A percentile compares a stretch with the other conserved stretches of the same genome.
Conservation (phyloP, 2,329 filamentous ascomycete species). For the Cercospora sesami region DNA sequence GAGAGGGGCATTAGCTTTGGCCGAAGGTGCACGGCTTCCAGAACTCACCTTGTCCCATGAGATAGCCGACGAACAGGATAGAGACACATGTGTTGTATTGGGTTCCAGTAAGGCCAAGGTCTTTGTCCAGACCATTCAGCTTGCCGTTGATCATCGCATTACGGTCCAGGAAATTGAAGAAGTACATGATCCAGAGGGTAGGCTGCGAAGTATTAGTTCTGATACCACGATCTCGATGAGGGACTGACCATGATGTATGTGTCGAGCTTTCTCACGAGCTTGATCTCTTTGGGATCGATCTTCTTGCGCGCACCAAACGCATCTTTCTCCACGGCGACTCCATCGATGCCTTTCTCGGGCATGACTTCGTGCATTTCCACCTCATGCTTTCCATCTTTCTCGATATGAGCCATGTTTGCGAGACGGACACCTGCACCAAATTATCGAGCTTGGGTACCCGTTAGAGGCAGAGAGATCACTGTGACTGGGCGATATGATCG, state of each 20-base stretch:
- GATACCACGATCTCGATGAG: not conserved
- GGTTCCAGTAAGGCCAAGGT: constrained; percentile 17
- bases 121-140: constrained; percentile 25
- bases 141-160: constrained; percentile 27
- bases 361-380: constrained; percentile 13
- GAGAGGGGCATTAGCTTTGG: not conserved
- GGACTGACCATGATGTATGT: constrained; percentile 14
- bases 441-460: not conserved
- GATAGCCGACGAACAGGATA: constrained; percentile 17
- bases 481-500: not conserved
- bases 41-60: constrained; percentile 6
- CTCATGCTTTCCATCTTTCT: constrained; percentile 5
- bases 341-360: constrained; percentile 3
- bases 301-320: constrained; percentile 16
- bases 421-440: not conserved
- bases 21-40: not conserved
- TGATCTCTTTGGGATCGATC: constrained; percentile 16
- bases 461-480: not conserved
- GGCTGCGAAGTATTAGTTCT: not conserved
- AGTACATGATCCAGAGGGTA: constrained; percentile 21
- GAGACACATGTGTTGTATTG: constrained; percentile 18
- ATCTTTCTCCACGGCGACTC: constrained; percentile 13
- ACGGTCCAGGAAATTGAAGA: constrained; percentile 25
- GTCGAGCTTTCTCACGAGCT: constrained; percentile 16
- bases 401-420: not conserved